Evolutionary conservation across 2,329 filamentous ascomycete species (phyloP), one percentile per base, ranked within the genome.

Genomic region (Seiridium unicorne): DNA sequence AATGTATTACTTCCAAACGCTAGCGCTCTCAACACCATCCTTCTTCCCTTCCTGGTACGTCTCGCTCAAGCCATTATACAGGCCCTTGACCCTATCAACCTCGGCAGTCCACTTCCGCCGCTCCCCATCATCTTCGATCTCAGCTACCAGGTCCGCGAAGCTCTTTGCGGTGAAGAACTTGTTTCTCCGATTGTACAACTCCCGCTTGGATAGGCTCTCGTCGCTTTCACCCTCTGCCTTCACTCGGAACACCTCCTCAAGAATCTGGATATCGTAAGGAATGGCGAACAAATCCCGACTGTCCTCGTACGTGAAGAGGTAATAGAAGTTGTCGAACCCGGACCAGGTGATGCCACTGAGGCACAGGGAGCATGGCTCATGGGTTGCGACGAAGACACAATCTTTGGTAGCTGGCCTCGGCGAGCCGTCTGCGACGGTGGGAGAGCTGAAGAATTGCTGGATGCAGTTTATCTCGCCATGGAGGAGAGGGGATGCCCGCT

Each of bases 391-490:
- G 73, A 86, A 86, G 67, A 86, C 66, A 72, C 83, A 85, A 65
- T 83, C 80, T 7, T 72, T 70, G 4, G 78, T 73, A 44, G 70
- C 69, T 0, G 79, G 78, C 1, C 80, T 75, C 9, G 72, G 65
- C 32, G 32, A 61, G 3, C 78, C 66, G 51, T 70, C 63, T 10
- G 75, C 68, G 61, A 73, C 72, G 26, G 67, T 66, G 1, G 68
- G 68, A 51, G 62, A 53, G 0, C 76, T 75, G 71, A 84, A 86
- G 73, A 86, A 86, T 38, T 79, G 72, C 65, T 85, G 82, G 70
- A 86, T 85, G 74, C 83, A 86, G 70, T 85, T 83, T 70, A 86
- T 84, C 64, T 86, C 84, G 62, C 83, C 84, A 69, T 86, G 84
- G 7, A 86, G 75, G 3, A 86, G 75, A 2, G 84, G 84, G 4